phyloP scores from a whole-genome alignment of 1,139 yeast species.

The Taiozyma onychis region DNA sequence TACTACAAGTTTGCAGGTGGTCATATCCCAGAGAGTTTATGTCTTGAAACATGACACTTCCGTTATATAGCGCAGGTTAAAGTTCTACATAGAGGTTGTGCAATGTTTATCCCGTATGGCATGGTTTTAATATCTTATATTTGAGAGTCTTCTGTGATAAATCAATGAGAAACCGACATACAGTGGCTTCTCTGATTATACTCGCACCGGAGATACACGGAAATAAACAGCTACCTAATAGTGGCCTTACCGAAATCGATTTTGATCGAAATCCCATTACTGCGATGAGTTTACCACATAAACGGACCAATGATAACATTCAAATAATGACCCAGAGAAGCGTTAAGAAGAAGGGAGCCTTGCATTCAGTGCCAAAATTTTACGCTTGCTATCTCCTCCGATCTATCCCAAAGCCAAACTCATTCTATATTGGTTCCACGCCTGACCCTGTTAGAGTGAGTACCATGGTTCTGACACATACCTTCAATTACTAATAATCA shows the following conservation, averaged over 20 bases:
- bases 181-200: background rate
- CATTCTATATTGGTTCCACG: conserved; percentile 73
- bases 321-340: background rate
- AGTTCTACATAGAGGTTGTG: background rate
- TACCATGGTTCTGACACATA: background rate
- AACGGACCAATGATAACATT: too few species aligned
- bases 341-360: background rate
- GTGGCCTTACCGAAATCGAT: background rate
- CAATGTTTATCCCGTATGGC: too few species aligned
- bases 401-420: conserved; percentile 47
- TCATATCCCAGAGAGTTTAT: background rate
- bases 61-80: background rate
- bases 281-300: too few species aligned
- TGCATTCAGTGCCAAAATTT: conserved; percentile 30
- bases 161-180: too few species aligned
- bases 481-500: background rate
- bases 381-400: conserved; percentile 67
- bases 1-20: conserved; percentile 1
- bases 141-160: background rate
- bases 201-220: background rate
- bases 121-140: background rate
- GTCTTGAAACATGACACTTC: conserved; percentile 1
- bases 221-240: background rate
- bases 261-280: too few species aligned
- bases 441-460: conserved; percentile 56